phyloP scores from a whole-genome alignment of 1,284 basidiomycete species.

The Fomes fomentarius region DNA sequence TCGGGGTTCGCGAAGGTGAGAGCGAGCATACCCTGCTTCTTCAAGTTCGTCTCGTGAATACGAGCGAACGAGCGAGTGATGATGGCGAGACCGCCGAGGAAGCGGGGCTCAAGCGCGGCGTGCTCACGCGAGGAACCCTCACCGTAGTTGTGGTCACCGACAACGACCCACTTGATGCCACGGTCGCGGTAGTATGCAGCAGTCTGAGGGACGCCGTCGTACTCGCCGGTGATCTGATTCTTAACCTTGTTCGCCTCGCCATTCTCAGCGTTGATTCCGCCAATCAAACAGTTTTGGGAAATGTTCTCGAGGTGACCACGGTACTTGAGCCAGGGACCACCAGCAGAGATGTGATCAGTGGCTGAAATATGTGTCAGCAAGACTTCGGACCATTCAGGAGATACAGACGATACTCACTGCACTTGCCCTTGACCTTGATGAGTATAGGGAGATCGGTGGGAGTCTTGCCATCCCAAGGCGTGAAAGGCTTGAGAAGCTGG shows the following conservation, averaged over 20 bases:
- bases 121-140: constrained; percentile 98
- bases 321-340: constrained; percentile 99
- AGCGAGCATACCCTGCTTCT: constrained; percentile 97
- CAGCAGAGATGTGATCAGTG: constrained; percentile 91
- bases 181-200: constrained; percentile 89
- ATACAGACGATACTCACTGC: constrained; percentile 63
- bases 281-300: constrained; percentile 97
- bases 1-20: constrained; percentile 86
- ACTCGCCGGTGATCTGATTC: constrained; percentile 91
- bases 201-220: constrained; percentile 82
- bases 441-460: constrained; percentile 89
- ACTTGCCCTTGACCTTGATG: constrained; percentile 99
- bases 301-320: constrained; percentile 99
- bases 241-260: constrained; percentile 95
- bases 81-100: constrained; percentile 94
- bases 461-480: constrained; percentile 92
- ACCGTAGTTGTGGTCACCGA: constrained; percentile 96
- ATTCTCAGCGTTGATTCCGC: constrained; percentile 95
- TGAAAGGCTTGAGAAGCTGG: constrained; percentile 92
- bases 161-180: constrained; percentile 94
- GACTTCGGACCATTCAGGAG: constrained; percentile 1
- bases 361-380: constrained; percentile 39
- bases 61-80: constrained; percentile 95
- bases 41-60: constrained; percentile 98
- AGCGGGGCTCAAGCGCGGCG: constrained; percentile 97